A percentile compares a stretch with the other conserved stretches of the same genome.
These are phyloP conservation scores for Chloranthus sessilifolius DNA, from an alignment of 164 flowering plant species.

Conservation along the genomic window DNA sequence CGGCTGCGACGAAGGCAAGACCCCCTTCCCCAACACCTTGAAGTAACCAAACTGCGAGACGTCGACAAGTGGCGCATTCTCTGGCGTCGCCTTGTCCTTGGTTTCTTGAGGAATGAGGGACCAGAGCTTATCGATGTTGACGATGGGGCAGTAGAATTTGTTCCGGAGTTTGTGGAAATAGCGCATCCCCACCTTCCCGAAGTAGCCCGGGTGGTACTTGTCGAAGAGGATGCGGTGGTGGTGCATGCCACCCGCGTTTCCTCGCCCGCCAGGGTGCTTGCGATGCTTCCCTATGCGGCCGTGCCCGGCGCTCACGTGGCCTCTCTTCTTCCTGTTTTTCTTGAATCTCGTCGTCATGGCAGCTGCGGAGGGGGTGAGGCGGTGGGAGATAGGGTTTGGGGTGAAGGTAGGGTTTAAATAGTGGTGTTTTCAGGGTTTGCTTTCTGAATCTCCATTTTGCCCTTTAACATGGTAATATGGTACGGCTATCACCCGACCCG, in stretches of 20 bases:
- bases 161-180: conserved; percentile 20
- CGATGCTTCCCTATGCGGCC: conserved; percentile 22
- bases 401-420: no score
- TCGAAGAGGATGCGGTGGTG: conserved; percentile 22
- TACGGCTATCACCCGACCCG: no score
- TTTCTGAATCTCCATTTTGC: no score
- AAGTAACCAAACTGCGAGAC: conserved; percentile 20
- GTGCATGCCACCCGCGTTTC: conserved; percentile 20
- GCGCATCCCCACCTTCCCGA: conserved; percentile 20
- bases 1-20: conserved; percentile 7
- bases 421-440: no score
- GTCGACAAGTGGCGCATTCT: conserved; percentile 12
- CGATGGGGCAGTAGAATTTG: conserved; percentile 18
- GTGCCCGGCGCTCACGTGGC: conserved; percentile 20
- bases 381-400: background rate
- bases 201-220: conserved; percentile 22
- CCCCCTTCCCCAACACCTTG: conserved; percentile 18
- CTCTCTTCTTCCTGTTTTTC: conserved; percentile 22
- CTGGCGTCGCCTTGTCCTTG: conserved; percentile 4
- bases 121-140: conserved; percentile 18
- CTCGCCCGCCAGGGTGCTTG: conserved; percentile 20
- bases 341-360: conserved; percentile 19
- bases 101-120: conserved; percentile 10
- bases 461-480: no score
- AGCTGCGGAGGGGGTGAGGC: background rate